Evolutionary conservation across 169 alveolate species (phyloP), one percentile per base, ranked within the genome.

Genomic region (Cryptosporidium meleagridis): DNA sequence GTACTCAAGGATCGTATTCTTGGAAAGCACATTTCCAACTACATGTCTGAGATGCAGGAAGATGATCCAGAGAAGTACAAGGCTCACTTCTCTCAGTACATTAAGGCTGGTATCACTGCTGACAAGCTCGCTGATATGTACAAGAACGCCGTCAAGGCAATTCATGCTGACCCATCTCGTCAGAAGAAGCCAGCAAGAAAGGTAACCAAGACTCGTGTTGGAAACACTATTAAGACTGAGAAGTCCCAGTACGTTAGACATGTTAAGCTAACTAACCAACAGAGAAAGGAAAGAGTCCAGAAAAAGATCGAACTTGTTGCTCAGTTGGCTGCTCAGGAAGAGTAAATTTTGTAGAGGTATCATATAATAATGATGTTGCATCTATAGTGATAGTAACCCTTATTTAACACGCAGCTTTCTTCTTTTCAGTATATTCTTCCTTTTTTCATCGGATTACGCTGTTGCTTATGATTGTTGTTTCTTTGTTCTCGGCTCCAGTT

Each of bases 1-100:
- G 99, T 93, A 55, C 99, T 98, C 96, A 97, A 99, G 86, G 98
- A 97, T 48, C 98, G 99, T 92, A 98, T 99, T 92, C 96, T 96
- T 87, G 99, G 99, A 45, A 93, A 92, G 53, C 99, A 98, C 93
- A 99, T 98, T 69, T 98, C 99, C 62, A 96, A 96, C 86, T 97
- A 97, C 97, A 97, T 98, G 99, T 95, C 95, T 48, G 89, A 92
- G n/a, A 95, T 97, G 91, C 95, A 98, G 95, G 99, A 97, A 89
- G 99, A 98, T 87, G 98, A 98, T 87, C 98, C 98, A 23, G 99
- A 97, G 70, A 96, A 95, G 91, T 98, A 96, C 97, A 93, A 95
- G 91, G 94, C 94, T 26, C 99, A 98, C 94, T 99, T 99, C 95
- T 89, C 98, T 67, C 96, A 96, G 86, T 99, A 97, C 96, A 93